Base-by-base conservation (phyloP, 768 basidiomycete species). In the Suillus tomentosus region DNA sequence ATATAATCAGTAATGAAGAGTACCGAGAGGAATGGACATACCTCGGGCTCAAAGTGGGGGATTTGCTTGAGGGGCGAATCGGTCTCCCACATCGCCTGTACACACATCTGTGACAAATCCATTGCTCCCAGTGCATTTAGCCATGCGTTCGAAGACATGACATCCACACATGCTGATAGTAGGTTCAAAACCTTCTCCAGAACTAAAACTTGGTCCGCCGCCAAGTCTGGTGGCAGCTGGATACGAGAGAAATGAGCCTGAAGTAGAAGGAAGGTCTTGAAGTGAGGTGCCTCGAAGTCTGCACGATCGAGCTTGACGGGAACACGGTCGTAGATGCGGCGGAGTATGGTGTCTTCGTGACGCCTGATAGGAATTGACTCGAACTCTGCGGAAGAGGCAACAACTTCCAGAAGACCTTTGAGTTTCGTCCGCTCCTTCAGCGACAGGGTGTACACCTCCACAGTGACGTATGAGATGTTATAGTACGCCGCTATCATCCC, bases 401-500 rank as follows among this genome's bases (percentile, higher is more conserved):
- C 92, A 57, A 99, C 96, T 77, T 99, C 97, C 42, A 99, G 85
- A 9, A 99, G 79, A 45, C 96, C 96, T 79, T 96, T 96, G 72
- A 99, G 87, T 78, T 98, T 99, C 22, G 96, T 99, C 27, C 91
- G 88, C 74, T 98, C 95, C 73, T 95, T 97, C 65, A 99, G 82
- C 5, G 97, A 99, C 56, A 95, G 81, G 9, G 91, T 95, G 79
- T 97, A 98, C 51, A 97, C 96, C 79, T 99, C 97, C 60, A 99
- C 94, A 7, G 95, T 98, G 64, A 96, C 92, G 76, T 97, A 94
- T 62, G 92, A 95, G 48, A 95, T 95, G 71, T 95, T 94, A 76
- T 95, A 96, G 79, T 95, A 95, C 0, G 96, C 95, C 0, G 96
- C 97, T 70, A 99, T 99, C 95, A 98, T 97, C 63, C 97, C 97